Evolutionary conservation across 306 rosid species (phyloP).

Genomic region (Castanea mollissima): DNA sequence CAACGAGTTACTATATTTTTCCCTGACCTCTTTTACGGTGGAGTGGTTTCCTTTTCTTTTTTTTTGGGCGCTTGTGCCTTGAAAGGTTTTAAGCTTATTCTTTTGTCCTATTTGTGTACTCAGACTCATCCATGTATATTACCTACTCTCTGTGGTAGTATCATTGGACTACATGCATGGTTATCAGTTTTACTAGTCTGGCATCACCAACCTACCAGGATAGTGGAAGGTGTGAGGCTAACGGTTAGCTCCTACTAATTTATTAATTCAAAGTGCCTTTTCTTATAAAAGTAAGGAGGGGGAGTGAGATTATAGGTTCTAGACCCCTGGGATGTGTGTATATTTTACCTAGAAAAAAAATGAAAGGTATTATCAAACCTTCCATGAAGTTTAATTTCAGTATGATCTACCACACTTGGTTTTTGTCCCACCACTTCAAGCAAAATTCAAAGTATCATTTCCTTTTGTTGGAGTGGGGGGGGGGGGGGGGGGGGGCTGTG

Average conservation of each 20-base stretch:
- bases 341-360: no score
- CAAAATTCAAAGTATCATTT: neutral
- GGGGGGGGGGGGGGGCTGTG: no score
- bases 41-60: neutral
- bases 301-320: no score
- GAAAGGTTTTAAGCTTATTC: neutral
- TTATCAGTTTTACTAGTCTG: neutral
- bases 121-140: neutral
- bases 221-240: neutral
- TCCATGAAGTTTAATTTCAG: neutral
- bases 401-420: neutral
- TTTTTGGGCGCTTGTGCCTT: neutral
- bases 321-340: no score
- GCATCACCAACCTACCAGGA: neutral
- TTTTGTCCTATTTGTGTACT: neutral
- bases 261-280: neutral
- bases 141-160: no score
- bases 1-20: neutral
- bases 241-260: neutral
- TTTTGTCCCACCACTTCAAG: slow-evolving; percentile 1
- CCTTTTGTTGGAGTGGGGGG: neutral
- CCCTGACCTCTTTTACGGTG: neutral
- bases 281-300: no score
- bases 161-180: neutral
- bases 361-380: neutral